Conservation (phyloP, 2,329 filamentous ascomycete genomes). For the Trichothecium roseum region DNA sequence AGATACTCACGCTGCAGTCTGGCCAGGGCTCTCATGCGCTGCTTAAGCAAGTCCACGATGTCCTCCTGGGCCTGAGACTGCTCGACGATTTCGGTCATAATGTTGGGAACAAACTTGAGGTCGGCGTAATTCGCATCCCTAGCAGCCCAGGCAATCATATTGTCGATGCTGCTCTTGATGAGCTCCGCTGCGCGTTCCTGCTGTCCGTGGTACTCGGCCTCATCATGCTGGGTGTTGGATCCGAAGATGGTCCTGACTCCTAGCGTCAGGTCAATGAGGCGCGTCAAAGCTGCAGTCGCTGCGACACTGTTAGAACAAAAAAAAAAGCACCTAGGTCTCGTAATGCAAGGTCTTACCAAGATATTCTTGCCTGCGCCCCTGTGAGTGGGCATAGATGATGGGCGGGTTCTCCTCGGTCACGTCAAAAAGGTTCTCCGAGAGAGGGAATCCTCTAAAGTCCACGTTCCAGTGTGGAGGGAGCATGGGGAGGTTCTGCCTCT, state of each 20-base stretch:
- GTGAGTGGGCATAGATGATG: constrained; percentile 25
- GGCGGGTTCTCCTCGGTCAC: constrained; percentile 18
- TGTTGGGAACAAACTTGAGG: constrained; percentile 25
- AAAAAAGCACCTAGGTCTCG: neutral
- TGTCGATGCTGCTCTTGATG: constrained; percentile 23
- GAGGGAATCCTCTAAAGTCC: constrained; percentile 28
- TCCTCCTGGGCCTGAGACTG: constrained; percentile 13
- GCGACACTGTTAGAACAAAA: too few species aligned
- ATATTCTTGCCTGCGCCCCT: constrained; percentile 22
- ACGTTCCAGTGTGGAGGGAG: constrained; percentile 28
- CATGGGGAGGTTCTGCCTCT: constrained; percentile 28
- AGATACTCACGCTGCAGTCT: constrained; percentile 25
- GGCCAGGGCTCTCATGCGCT: constrained; percentile 23
- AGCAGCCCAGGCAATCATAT: constrained; percentile 29
- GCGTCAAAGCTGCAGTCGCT: constrained; percentile 28
- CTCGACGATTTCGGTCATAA: constrained; percentile 25
- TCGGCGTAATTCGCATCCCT: constrained; percentile 26
- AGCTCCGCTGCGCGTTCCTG: constrained; percentile 11
- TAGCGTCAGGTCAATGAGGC: constrained; percentile 28
- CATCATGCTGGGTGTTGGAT: constrained; percentile 18
- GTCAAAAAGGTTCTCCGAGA: constrained; percentile 24
- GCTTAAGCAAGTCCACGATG: constrained; percentile 23
- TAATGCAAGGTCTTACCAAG: constrained; percentile 19
- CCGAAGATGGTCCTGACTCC: constrained; percentile 23
- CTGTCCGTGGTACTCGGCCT: neutral